Conservation (phyloP, 202 grass and related monocot species). For the Hordeum pubiflorum region DNA sequence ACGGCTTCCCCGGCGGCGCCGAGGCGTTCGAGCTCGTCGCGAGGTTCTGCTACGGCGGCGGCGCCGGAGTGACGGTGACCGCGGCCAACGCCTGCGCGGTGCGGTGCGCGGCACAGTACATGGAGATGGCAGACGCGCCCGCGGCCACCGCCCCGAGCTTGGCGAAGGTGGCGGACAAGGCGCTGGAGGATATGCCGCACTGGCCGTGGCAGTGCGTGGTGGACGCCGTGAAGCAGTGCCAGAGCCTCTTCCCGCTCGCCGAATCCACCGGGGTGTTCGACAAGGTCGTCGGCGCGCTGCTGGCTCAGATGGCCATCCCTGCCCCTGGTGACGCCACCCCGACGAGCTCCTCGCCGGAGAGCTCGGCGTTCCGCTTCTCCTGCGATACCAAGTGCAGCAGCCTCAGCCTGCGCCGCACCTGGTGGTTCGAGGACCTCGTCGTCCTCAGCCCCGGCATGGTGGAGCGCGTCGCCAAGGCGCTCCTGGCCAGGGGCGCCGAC, state of each 20-base stretch:
- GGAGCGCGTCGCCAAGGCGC: slow-evolving; percentile 45
- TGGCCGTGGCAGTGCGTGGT: slow-evolving; percentile 78
- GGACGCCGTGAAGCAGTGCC: slow-evolving; percentile 61
- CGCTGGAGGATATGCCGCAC: slow-evolving; percentile 54
- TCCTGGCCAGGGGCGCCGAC: slow-evolving; percentile 51
- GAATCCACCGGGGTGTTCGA: slow-evolving; percentile 48
- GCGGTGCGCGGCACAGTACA: slow-evolving; percentile 57
- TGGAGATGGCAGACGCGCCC: slow-evolving; percentile 47
- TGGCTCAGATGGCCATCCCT: slow-evolving; percentile 43
- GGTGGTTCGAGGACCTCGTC: slow-evolving; percentile 93
- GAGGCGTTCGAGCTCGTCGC: slow-evolving; percentile 77
- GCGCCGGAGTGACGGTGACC: slow-evolving; percentile 30
- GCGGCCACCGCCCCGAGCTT: slow-evolving; percentile 34
- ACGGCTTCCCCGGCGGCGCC: slow-evolving; percentile 64
- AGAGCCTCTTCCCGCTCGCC: slow-evolving; percentile 42
- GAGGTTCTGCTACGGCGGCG: slow-evolving; percentile 60
- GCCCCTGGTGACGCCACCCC: slow-evolving; percentile 50
- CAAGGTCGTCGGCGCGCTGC: slow-evolving; percentile 39
- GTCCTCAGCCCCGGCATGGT: slow-evolving; percentile 36
- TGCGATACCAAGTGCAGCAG: slow-evolving; percentile 76
- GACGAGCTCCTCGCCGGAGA: slow-evolving; percentile 75
- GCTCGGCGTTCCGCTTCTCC: slow-evolving; percentile 72
- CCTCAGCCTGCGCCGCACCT: slow-evolving; percentile 45
- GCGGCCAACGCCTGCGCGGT: slow-evolving; percentile 52
- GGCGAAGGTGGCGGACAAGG: slow-evolving; percentile 39